Evolutionary conservation across 164 flowering plant genomes (phyloP), one percentile per base, ranked within the genome.

Genomic region (Kalanchoe fedtschenkoi): DNA sequence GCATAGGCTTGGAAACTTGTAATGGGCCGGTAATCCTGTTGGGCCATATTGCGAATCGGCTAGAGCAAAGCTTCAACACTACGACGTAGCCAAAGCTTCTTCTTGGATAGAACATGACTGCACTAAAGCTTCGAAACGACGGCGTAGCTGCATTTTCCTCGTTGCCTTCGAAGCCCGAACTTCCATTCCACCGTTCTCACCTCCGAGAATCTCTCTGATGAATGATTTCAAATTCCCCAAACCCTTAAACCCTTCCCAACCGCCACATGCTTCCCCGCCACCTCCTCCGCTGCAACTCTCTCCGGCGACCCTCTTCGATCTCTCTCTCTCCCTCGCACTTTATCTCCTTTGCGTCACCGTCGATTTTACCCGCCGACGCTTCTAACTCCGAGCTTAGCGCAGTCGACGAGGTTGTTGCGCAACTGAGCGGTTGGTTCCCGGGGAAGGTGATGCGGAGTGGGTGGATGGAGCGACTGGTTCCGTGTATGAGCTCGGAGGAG

Each of bases 331-430:
- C 67, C 30, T 1, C 9, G 11, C 32, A 70, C 34, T 42, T 55
- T 44, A 17, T 54, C 65, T 62, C 64, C 34, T 62, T 60, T 29
- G 16, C 69, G 22, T 19, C 70, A 64, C 53, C 69, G 6, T 64
- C 66, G 35, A 65, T 60, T 47, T 64, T 58, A 26, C 67, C 72
- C 22, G 55, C 61, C 47, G 68, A 75, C 6, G 64, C 66, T 34
- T 57, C 71, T 7, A 35, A 56, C 62, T 19, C 67, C 56, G 29
- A 21, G 29, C 6, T 63, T 34, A 2, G 24, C 28, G 73, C 71
- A 24, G 63, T 78, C 33, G 81, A 76, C 54, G 41, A 47, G 28
- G 64, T 78, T 29, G 64, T 76, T 7, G 53, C 62, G 39, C 22
- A 6, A 13, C 61, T 80, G 65, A 62, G 61, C 24, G 29, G 26